These are phyloP conservation scores for Apophysomyces ossiformis DNA, from an alignment of 371 early-diverging fungal genomes.

Conservation along the genomic window DNA sequence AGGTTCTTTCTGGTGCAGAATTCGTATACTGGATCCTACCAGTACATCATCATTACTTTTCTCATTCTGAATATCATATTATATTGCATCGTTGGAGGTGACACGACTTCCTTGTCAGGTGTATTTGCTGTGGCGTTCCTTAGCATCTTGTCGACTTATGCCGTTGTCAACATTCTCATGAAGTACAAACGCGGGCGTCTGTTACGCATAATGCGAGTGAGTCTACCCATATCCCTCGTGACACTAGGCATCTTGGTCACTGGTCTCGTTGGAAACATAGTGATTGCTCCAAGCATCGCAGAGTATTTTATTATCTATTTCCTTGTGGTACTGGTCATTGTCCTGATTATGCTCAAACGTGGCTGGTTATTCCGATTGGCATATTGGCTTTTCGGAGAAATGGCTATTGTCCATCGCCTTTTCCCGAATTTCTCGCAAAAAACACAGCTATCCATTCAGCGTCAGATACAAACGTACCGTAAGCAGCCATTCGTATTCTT, in stretches of 20 bases:
- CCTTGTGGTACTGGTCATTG: constrained; percentile 38
- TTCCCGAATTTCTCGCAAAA: constrained; percentile 25
- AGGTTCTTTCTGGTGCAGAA: constrained; percentile 49
- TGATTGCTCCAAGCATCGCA: constrained; percentile 52
- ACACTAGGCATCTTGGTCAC: constrained; percentile 31
- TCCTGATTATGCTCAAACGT: constrained; percentile 46
- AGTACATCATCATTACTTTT: constrained; percentile 56
- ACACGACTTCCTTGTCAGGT: constrained; percentile 53
- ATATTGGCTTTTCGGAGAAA: constrained; percentile 38
- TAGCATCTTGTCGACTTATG: constrained; percentile 48
- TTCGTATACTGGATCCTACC: constrained; percentile 47
- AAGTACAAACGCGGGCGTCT: constrained; percentile 52
- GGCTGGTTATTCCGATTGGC: constrained; percentile 49
- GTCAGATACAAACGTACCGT: constrained; percentile 37
- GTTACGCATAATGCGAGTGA: constrained; percentile 32
- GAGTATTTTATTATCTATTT: constrained; percentile 57
- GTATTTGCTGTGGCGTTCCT: constrained; percentile 63
- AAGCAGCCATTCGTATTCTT: constrained; percentile 58
- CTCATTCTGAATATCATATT: constrained; percentile 48
- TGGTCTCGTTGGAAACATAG: constrained; percentile 56
- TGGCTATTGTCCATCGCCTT: constrained; percentile 21
- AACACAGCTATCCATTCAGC: constrained; percentile 28
- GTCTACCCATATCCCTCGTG: constrained; percentile 27
- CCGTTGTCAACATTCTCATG: constrained; percentile 47
- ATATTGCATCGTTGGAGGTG: constrained; percentile 47